Percentiles rank a stretch among this genome's conserved stretches.
phyloP scores from a whole-genome alignment of 805 yeast genomes.

The Cyberlindnera sargentensis region DNA sequence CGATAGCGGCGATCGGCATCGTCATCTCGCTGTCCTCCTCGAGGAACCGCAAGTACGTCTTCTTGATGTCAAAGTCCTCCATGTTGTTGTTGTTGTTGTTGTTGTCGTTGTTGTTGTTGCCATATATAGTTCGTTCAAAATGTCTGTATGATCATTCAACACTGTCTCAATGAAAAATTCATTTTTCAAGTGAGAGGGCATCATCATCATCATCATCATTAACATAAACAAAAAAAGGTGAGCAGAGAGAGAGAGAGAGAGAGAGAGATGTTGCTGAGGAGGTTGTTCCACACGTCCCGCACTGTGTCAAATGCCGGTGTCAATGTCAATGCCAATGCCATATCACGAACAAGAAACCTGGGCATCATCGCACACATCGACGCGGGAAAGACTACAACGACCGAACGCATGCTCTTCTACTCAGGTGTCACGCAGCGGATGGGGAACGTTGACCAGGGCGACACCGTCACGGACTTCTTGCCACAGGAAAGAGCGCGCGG shows the following conservation, averaged over 20 bases:
- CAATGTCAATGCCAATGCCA: not conserved
- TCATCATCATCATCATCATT: too few relatives aligned
- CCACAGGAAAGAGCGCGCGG: conserved; percentile 91
- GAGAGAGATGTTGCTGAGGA: too few relatives aligned
- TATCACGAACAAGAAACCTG: conserved; percentile 59
- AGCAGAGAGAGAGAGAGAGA: too few relatives aligned
- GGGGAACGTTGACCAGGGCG: conserved; percentile 95
- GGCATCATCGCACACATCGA: conserved; percentile 99
- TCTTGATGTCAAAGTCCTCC: conserved; percentile 68
- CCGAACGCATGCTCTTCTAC: conserved; percentile 90
- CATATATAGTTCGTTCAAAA: too few relatives aligned
- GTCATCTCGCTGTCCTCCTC: conserved; percentile 94
- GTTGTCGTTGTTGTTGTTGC: too few relatives aligned
- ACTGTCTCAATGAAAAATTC: too few relatives aligned
- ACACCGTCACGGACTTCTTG: conserved; percentile 88
- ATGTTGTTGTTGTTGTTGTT: conserved; percentile 5
- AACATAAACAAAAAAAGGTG: too few relatives aligned
- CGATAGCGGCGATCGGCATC: conserved; percentile 99
- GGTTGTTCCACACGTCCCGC: too few relatives aligned
- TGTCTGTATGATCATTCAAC: too few relatives aligned
- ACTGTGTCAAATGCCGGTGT: not conserved
- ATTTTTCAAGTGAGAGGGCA: too few relatives aligned
- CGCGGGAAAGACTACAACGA: conserved; percentile 97
- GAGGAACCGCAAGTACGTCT: conserved; percentile 71
- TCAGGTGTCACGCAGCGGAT: conserved; percentile 73